Base-by-base conservation (phyloP, 768 basidiomycete genomes). In the Tricholomella constricta region DNA sequence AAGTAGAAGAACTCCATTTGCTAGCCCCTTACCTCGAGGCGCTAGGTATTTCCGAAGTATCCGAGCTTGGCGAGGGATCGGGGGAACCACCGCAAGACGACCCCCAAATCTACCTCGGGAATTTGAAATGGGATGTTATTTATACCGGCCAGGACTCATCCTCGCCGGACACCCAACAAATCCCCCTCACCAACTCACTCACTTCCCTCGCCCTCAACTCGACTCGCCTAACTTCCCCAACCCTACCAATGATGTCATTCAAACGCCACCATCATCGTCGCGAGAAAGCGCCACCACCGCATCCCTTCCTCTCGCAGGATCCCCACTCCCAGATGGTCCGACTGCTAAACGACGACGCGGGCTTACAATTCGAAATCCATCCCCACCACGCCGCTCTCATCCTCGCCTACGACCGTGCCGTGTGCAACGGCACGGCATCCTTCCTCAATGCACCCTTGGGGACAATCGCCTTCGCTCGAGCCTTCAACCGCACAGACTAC, bases 1-100 rank as follows among this genome's bases (percentile, higher is more conserved):
- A 54, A 20, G 40, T 54, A 1, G 34, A 15, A 8, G 45, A 41
- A 3, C 38, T 41, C 0, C 9, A 44, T 15, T 29, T 48, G 2
- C 9, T 55, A 1, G 35, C n/a, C 3, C 48, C 42, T 0, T 55
- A 55, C 17, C 34, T 55, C 3, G 48, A 55, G 14, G 36, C 26
- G 5, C 19, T 50, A 8, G 48, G 54, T 12, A 50, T 55, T 20
- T 12, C 25, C 6, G 41, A 44, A 4, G 8, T 51, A 22, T 17
- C 45, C 9, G 29, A 45, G 6, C n/a, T 43, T 2, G 3, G 15
- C 4, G 43, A 36, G 15, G 51, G 51, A 6, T n/a, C 12, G 17
- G 44, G 34, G 7, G 2, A 20, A 0, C 51, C 51, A 3, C 51
- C 45, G 1, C 4, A 2, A 0, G 52, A 48, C 19, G 52, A 54